Conservation (phyloP, 192 early-diverging fungal species). For the Coemansia furcata region DNA sequence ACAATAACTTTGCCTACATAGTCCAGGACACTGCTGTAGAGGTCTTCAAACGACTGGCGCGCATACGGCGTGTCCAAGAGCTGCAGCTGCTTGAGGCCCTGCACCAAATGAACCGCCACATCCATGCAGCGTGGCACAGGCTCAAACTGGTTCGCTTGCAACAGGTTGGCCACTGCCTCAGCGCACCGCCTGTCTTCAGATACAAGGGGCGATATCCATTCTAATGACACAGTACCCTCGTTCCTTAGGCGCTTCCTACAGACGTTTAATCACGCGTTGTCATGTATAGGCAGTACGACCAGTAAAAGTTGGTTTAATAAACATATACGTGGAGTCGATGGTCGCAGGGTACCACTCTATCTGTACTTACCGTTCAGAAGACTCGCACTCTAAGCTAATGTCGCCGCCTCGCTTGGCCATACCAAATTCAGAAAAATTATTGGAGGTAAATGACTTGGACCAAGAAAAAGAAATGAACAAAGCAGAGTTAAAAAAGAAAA, state of each 20-base stretch:
- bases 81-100: conserved; percentile 35
- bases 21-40: conserved; percentile 30
- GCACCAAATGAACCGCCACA: conserved; percentile 34
- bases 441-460: neutral
- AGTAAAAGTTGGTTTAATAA: neutral
- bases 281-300: neutral
- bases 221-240: neutral
- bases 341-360: neutral
- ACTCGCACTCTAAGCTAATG: conserved; percentile 28
- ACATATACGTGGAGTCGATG: neutral
- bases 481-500: neutral
- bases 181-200: conserved; percentile 23
- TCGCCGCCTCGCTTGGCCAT: conserved; percentile 37
- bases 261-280: neutral
- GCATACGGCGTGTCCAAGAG: conserved; percentile 17
- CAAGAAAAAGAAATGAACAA: neutral
- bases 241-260: conserved; percentile 49
- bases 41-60: conserved; percentile 18
- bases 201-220: conserved; percentile 8
- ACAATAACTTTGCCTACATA: conserved; percentile 35
- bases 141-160: conserved; percentile 10
- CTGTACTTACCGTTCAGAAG: conserved; percentile 32
- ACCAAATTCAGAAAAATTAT: neutral
- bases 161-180: conserved; percentile 3
- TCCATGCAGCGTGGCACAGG: conserved; percentile 26